Evolutionary conservation across 1,284 basidiomycete species (phyloP).

Genomic region (Cutaneotrichosporon sp.): DNA sequence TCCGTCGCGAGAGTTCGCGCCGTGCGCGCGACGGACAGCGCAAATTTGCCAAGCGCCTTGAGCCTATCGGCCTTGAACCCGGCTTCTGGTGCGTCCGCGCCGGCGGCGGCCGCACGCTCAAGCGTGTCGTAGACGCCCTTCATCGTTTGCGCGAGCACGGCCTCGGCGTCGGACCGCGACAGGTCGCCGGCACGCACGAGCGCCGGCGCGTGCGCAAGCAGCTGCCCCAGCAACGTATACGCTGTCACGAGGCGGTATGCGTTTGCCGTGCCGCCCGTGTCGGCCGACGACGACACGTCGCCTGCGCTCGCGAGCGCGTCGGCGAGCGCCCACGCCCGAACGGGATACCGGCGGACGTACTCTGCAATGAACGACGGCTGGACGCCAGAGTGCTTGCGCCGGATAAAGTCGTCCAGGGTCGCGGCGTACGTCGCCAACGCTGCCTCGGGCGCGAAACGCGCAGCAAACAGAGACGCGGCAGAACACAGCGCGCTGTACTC

Average conservation of each 20-base stretch:
- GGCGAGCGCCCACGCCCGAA: conserved; percentile 63
- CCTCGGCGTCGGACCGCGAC: conserved; percentile 47
- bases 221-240: conserved; percentile 63
- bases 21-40: conserved; percentile 61
- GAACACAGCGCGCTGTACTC: conserved; percentile 65
- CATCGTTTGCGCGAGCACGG: conserved; percentile 55
- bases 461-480: conserved; percentile 67
- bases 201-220: conserved; percentile 59
- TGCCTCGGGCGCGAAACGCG: conserved; percentile 53
- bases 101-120: conserved; percentile 50
- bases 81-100: background rate
- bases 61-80: conserved; percentile 60
- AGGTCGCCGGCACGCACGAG: conserved; percentile 50
- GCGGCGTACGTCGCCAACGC: conserved; percentile 54
- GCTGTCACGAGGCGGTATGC: conserved; percentile 68
- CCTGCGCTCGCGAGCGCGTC: conserved; percentile 54
- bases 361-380: conserved; percentile 73
- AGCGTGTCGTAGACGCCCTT: conserved; percentile 56
- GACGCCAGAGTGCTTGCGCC: conserved; percentile 71
- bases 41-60: conserved; percentile 75
- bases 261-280: conserved; percentile 54
- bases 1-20: conserved; percentile 47
- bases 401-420: conserved; percentile 72
- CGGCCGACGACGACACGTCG: too few species aligned
- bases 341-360: conserved; percentile 65